phyloP scores from a whole-genome alignment of 441 rosid genomes.

The Dalechampia spathulata region DNA sequence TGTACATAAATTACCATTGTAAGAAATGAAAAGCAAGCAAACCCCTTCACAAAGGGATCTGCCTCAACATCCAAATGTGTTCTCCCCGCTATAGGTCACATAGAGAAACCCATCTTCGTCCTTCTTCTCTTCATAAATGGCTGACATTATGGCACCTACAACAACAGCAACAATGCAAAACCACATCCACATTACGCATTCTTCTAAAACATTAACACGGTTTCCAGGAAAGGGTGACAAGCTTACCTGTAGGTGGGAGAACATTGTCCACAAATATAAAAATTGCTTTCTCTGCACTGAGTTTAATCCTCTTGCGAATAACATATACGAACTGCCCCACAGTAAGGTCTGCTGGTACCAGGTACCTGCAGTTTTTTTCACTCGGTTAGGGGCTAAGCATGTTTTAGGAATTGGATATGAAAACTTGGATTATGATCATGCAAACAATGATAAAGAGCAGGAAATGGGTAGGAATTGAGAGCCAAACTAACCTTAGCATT shows the following conservation, averaged over 20 bases:
- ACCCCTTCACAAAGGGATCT: not conserved
- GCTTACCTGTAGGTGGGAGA: conserved; percentile 65
- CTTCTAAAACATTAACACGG: too few species aligned
- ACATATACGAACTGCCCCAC: conserved; percentile 69
- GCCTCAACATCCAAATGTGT: conserved; percentile 41
- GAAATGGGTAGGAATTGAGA: too few species aligned
- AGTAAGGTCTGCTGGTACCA: conserved; percentile 65
- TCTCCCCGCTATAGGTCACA: conserved; percentile 70
- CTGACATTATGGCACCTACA: conserved; percentile 55
- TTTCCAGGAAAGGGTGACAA: not conserved
- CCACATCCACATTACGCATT: too few species aligned
- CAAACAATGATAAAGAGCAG: too few species aligned
- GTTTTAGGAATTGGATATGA: too few species aligned
- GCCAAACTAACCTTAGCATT: too few species aligned
- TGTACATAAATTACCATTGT: not conserved
- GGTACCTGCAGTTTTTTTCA: conserved; percentile 40
- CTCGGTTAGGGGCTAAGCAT: not conserved
- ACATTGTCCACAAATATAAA: conserved; percentile 70
- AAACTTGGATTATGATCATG: too few species aligned
- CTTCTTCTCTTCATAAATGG: conserved; percentile 65
- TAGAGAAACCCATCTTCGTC: conserved; percentile 75
- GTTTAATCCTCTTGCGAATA: conserved; percentile 61
- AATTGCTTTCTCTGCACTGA: conserved; percentile 70
- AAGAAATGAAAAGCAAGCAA: conserved; percentile 3
- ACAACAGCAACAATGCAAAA: too few species aligned